Evolutionary conservation across 179 eudicot species (phyloP).

Genomic region (Spinacia oleracea): DNA sequence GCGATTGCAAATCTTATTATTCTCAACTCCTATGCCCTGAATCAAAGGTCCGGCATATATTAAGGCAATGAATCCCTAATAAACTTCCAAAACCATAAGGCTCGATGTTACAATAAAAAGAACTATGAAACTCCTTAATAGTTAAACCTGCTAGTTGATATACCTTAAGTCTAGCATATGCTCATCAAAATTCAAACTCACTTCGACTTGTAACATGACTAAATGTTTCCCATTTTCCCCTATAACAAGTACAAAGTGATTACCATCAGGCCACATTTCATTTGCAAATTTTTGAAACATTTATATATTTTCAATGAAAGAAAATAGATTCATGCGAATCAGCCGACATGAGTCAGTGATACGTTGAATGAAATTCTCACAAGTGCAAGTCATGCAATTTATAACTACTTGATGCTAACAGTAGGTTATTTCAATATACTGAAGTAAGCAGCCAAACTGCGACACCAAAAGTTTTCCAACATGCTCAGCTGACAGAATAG

Average conservation of each 20-base stretch:
- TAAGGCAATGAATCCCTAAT: neutral
- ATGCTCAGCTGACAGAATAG: neutral
- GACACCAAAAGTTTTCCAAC: neutral
- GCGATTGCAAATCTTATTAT: conserved; percentile 38
- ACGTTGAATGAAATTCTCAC: neutral
- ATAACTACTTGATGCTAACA: neutral
- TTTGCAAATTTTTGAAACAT: neutral
- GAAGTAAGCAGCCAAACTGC: neutral
- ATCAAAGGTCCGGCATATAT: conserved; percentile 18
- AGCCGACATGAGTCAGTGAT: neutral
- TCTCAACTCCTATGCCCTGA: conserved; percentile 51
- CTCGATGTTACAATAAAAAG: neutral
- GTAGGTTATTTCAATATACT: neutral
- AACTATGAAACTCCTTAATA: conserved; percentile 5
- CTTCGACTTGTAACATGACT: neutral
- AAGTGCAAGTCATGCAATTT: neutral
- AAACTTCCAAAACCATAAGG: neutral
- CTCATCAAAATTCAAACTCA: neutral
- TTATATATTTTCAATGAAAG: neutral
- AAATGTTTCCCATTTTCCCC: neutral
- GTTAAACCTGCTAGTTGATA: neutral
- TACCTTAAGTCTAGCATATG: conserved; percentile 5
- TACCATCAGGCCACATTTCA: neutral
- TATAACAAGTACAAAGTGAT: neutral
- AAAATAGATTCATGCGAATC: neutral